These are phyloP conservation scores for Hemileia vastatrix DNA, from an alignment of 1,284 basidiomycete species.

Conservation along the genomic window DNA sequence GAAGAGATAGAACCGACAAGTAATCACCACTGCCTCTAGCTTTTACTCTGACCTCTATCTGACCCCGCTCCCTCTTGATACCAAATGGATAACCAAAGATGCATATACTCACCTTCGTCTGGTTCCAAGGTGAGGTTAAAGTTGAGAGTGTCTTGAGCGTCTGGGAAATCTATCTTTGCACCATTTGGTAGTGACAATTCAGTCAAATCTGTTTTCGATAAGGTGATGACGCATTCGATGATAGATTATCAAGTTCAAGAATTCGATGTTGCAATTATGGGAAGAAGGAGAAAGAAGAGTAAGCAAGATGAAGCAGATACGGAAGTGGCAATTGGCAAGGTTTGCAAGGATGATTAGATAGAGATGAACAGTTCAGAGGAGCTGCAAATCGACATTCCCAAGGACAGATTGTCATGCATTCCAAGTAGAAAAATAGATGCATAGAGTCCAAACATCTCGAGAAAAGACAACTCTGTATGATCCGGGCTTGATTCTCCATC, in stretches of 20 bases:
- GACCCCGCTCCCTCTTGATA: no score
- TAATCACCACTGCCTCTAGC: neutral
- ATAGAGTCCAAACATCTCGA: no score
- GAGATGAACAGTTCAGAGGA: conserved; percentile 6
- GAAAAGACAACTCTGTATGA: no score
- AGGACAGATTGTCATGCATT: neutral
- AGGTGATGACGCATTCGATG: no score
- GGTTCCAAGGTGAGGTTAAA: conserved; percentile 88
- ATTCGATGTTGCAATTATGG: no score
- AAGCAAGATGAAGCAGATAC: no score
- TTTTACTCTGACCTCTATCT: no score
- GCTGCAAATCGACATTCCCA: neutral
- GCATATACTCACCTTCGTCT: conserved; percentile 65
- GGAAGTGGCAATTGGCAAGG: neutral
- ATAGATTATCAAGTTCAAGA: no score
- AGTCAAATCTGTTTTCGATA: conserved; percentile 62
- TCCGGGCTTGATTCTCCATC: no score
- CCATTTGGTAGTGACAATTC: conserved; percentile 90
- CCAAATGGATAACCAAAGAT: neutral
- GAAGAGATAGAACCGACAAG: no score
- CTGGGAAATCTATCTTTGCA: conserved; percentile 86
- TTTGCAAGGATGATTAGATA: neutral
- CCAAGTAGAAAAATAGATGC: neutral
- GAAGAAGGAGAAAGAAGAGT: no score
- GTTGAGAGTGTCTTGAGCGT: conserved; percentile 85